Evolutionary conservation across 2,329 filamentous ascomycete species (phyloP), one percentile per base, ranked within the genome.

Genomic region (Alternaria metachromatica): DNA sequence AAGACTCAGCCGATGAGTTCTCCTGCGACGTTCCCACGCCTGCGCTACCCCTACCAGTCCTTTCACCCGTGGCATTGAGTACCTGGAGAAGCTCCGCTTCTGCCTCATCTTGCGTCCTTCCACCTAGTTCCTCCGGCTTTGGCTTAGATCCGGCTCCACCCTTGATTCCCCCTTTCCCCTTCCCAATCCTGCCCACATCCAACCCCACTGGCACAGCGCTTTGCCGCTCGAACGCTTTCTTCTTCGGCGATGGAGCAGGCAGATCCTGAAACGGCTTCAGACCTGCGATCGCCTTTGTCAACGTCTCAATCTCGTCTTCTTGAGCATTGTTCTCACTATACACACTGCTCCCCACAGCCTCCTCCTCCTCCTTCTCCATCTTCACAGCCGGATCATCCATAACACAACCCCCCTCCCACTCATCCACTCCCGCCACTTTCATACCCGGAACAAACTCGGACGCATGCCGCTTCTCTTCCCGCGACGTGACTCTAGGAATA

Each of bases 171-270:
- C 6, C 28, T 26, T 54, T 53, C 2, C 48, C 56, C 12, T 37
- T 46, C 6, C 23, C 37, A 3, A 62, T 60, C 4, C 45, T 41
- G 3, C 5, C n/a, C 13, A 67, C 12, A 5, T 66, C 9, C 12
- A 67, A 25, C 2, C 60, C 58, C 4, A 33, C 18, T 2, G 60
- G 60, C 13, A 66, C 21, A 8, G 57, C 65, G 37, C 65, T 68
- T 3, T 10, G 15, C 4, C 57, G 43, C 30, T 54, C 33, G 3
- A 58, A 60, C 1, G 37, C 44, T 5, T n/a, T 13, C 10, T 13
- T 10, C 9, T 43, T 12, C 25, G 7, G 21, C 12, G 46, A 50
- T 2, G 10, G 15, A 5, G 26, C 5, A 1, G 59, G 15, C 0
- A 57, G 8, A 12, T 58, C 4, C 1, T 58, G 30, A 1, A 51